Conservation (phyloP, 1,139 yeast genomes). For the Candida glucosophila region DNA sequence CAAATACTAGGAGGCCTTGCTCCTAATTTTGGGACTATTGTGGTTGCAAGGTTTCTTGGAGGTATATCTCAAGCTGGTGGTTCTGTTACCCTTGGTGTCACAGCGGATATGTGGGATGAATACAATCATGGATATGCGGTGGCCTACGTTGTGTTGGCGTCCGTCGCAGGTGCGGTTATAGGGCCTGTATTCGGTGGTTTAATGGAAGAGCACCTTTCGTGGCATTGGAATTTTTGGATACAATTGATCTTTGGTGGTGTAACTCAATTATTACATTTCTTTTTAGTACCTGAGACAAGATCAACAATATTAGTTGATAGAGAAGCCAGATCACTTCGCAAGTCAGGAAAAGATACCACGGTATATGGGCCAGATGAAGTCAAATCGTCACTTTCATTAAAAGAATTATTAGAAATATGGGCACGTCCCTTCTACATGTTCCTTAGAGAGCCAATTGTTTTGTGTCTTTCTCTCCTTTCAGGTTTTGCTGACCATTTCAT, state of each 20-base stretch:
- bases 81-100: slow-evolving; percentile 29
- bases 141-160: slow-evolving; percentile 25
- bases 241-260: slow-evolving; percentile 27
- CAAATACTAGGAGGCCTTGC: slow-evolving; percentile 25
- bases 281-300: slow-evolving; percentile 23
- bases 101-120: slow-evolving; percentile 30
- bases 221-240: slow-evolving; percentile 30
- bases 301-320: slow-evolving; percentile 19
- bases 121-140: slow-evolving; percentile 27
- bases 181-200: slow-evolving; percentile 31
- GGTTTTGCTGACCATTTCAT: slow-evolving; percentile 33
- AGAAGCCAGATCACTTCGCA: slow-evolving; percentile 23
- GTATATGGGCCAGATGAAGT: slow-evolving; percentile 21
- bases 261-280: slow-evolving; percentile 18
- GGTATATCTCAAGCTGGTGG: slow-evolving; percentile 26
- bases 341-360: slow-evolving; percentile 15
- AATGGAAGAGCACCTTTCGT: slow-evolving; percentile 14
- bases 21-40: slow-evolving; percentile 20
- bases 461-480: slow-evolving; percentile 25
- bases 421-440: slow-evolving; percentile 28
- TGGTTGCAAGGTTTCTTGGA: slow-evolving; percentile 20
- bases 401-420: slow-evolving; percentile 18
- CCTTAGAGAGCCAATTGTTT: slow-evolving; percentile 25
- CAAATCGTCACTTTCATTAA: slow-evolving; percentile 9
- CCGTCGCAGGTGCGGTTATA: slow-evolving; percentile 26